Percentiles rank a stretch among this genome's conserved stretches.
phyloP scores from a whole-genome alignment of 106 monocot species.

The Narthecium ossifragum region DNA sequence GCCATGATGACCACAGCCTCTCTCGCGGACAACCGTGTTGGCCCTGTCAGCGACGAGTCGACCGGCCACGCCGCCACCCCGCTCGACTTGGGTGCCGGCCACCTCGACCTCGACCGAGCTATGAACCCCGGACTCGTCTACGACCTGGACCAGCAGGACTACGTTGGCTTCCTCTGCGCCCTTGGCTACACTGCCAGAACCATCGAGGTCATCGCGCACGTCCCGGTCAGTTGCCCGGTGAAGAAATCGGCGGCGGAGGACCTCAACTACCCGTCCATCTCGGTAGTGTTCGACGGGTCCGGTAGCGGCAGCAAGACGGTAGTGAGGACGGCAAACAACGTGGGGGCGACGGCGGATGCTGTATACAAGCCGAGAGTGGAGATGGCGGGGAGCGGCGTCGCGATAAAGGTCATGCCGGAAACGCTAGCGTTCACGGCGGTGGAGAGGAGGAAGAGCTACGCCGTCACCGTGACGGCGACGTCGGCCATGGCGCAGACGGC shows the following conservation, averaged over 20 bases:
- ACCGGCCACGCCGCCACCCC: constrained; percentile 54
- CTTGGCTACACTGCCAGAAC: constrained; percentile 58
- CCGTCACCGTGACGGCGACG: constrained; percentile 38
- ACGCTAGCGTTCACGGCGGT: constrained; percentile 56
- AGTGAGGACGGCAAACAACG: constrained; percentile 67
- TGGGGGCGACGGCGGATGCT: constrained; percentile 40
- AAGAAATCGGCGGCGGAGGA: constrained; percentile 38
- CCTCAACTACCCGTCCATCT: constrained; percentile 89
- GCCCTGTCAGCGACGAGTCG: constrained; percentile 58
- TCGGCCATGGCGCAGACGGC: constrained; percentile 7
- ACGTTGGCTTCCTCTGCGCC: constrained; percentile 77
- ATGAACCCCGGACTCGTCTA: constrained; percentile 92
- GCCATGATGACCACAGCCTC: constrained; percentile 90
- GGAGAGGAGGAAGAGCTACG: constrained; percentile 43
- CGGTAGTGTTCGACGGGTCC: constrained; percentile 44
- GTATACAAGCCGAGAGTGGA: constrained; percentile 53
- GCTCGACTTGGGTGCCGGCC: constrained; percentile 67
- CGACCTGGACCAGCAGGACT: constrained; percentile 60
- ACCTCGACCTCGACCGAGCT: constrained; percentile 56
- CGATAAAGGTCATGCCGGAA: constrained; percentile 58
- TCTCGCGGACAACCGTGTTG: constrained; percentile 49
- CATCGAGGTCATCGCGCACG: constrained; percentile 74
- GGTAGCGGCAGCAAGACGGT: constrained; percentile 45
- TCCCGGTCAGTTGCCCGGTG: constrained; percentile 48
- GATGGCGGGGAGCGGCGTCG: constrained; percentile 47